Percentiles rank a stretch among this genome's conserved stretches.
phyloP scores from a whole-genome alignment of 352 stramenopile species.

The Phytopythium kandeliae region DNA sequence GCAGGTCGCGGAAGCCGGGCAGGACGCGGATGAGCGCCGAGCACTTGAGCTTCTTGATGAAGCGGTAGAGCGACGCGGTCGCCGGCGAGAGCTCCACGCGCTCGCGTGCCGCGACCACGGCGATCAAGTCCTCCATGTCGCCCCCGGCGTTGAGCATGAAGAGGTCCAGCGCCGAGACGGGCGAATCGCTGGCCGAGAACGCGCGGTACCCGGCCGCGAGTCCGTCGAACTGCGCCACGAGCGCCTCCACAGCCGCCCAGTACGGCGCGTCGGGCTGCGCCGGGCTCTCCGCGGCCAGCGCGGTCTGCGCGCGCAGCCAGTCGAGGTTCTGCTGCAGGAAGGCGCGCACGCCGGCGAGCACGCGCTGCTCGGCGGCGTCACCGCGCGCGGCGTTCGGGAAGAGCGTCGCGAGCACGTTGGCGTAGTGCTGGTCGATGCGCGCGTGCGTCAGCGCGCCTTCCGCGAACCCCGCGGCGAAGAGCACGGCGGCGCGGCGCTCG shows the following conservation, averaged over 20 bases:
- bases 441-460: constrained; percentile 53
- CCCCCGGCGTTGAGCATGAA: constrained; percentile 52
- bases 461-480: constrained; percentile 53
- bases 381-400: constrained; percentile 20
- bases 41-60: constrained; percentile 60
- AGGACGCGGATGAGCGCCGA: constrained; percentile 68
- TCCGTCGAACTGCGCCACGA: constrained; percentile 49
- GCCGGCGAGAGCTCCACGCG: constrained; percentile 6
- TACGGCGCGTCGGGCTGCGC: constrained; percentile 19
- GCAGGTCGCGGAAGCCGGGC: constrained; percentile 46
- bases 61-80: constrained; percentile 30
- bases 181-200: constrained; percentile 12
- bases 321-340: constrained; percentile 43
- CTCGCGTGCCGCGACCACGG: constrained; percentile 16
- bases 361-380: constrained; percentile 22
- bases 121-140: constrained; percentile 51
- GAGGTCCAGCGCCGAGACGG: constrained; percentile 28
- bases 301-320: constrained; percentile 37
- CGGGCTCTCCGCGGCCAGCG: constrained; percentile 9
- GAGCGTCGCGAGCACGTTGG: constrained; percentile 45
- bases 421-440: constrained; percentile 62
- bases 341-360: constrained; percentile 14
- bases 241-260: constrained; percentile 26
- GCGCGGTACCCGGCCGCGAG: constrained; percentile 35
- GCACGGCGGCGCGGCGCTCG: constrained; percentile 22